Conservation (phyloP, 2,329 filamentous ascomycete genomes). For the Colletotrichum tamarilloi region DNA sequence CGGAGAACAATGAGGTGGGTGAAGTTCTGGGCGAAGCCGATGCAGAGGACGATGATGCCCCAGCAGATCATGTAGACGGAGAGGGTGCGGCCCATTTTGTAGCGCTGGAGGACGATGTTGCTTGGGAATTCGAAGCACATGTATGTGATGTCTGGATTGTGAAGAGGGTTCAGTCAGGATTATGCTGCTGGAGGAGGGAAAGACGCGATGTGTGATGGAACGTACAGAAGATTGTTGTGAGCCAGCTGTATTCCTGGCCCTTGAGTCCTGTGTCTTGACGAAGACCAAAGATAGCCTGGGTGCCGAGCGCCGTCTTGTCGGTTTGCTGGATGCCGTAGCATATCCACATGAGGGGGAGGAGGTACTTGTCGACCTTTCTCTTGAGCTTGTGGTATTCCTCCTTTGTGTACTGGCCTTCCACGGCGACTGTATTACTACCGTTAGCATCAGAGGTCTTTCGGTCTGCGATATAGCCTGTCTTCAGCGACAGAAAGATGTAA, state of each 20-base stretch:
- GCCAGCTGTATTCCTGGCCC: slow-evolving; percentile 41
- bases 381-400: slow-evolving; percentile 51
- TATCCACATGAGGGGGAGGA: slow-evolving; percentile 59
- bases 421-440: background rate
- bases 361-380: slow-evolving; percentile 55
- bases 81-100: slow-evolving; percentile 35
- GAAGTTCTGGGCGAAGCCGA: slow-evolving; percentile 51
- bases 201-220: no score
- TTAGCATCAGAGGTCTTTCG: background rate
- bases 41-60: slow-evolving; percentile 49
- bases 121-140: slow-evolving; percentile 46
- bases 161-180: background rate
- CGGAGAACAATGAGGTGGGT: slow-evolving; percentile 48
- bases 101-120: slow-evolving; percentile 47
- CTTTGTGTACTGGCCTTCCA: slow-evolving; percentile 45
- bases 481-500: accelerated
- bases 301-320: slow-evolving; percentile 56
- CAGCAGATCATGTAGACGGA: slow-evolving; percentile 38
- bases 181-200: no score
- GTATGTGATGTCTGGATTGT: slow-evolving; percentile 41
- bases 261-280: slow-evolving; percentile 41
- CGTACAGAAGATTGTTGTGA: slow-evolving; percentile 48
- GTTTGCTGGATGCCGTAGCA: slow-evolving; percentile 62
- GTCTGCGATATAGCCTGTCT: no score
- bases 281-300: slow-evolving; percentile 52